Base-by-base conservation (phyloP, 2,329 filamentous ascomycete genomes). In the Madurella fahalii region DNA sequence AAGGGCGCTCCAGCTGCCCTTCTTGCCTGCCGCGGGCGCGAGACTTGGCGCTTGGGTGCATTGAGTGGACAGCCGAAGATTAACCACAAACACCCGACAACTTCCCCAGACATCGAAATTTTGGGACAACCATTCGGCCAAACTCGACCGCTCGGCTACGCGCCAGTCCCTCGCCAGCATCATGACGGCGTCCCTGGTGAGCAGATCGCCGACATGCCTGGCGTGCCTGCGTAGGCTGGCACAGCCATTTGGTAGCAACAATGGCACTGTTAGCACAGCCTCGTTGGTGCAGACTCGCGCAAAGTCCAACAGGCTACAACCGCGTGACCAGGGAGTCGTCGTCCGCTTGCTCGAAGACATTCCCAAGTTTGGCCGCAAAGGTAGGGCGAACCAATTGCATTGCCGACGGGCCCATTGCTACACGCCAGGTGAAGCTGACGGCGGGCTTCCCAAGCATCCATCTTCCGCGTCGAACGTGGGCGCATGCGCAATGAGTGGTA, bases 341-440 rank as follows among this genome's bases (percentile, higher is more conserved):
- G 74, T 77, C 62, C 73, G 74, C 20, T 65, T 77, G 57, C 65
- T 76, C 9, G 57, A 68, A 51, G 70, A 76, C 53, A 68, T 77
- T 13, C 63, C 64, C 18, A 65, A 67, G 17, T 77, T 71, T 54
- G 74, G 74, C 5, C 70, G 71, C 53, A 69, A 69, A 63, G 54
- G 71, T 72, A 61, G 11, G 64, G 53, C 7, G 25, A 25, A 25
- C 11, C 34, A 37, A 42, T 9, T 37, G 25, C 25, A 12, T 5
- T 2, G 5, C 17, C 4, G n/a, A n/a, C 8, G 16, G 16, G n/a
- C 17, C 45, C 7, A 37, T 25, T 30, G 11, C 16, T 15, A 20
- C 41, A 18, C 4, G 2, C 9, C 37, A 15, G 39, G 31, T 41
- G 47, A 17, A 31, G 40, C 52, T 58, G 37, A 57, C 46, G 30